Evolutionary conservation across 73 alveolate species (phyloP), one percentile per base, ranked within the genome.

Genomic region (Blepharisma stoltei): DNA sequence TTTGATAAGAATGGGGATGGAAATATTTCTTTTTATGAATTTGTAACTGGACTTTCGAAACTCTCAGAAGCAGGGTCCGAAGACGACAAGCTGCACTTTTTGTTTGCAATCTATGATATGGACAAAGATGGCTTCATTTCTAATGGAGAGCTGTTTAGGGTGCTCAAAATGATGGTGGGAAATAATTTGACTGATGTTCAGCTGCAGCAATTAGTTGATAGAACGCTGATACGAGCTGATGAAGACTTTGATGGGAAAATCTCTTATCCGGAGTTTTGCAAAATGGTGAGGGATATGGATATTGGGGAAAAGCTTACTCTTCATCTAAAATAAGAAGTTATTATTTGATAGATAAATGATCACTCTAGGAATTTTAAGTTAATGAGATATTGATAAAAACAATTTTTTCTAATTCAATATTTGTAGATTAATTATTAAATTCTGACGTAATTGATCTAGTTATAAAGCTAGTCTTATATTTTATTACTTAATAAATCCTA

Each of bases 151-250:
- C 84, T 95, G n/a, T 95, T 93, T 89, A 86, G 84, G 49, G 97
- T 93, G 37, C 97, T 95, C 67, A 91, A 95, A 78, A 95, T 95
- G 99, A 88, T 95, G 95, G 99, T 95, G 50, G 99, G 99, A 25
- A 95, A 88, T 70, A 95, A 95, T 83, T 84, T 95, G 54, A 95
- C 97, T 50, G 99, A 95, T 77, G 91, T 93, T 68, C 96, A 95
- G 83, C 86, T 95, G 25, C 95, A 95, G 78, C 94, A 95, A 83
- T 78, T 95, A 77, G 97, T 93, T 69, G 99, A 95, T 89, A 88
- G 98, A 89, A 95, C 99, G 27, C 87, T 95, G 47, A 95, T 95
- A 70, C 93, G 94, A 80, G 99, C 99, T 20, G 99, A 95, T 81
- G 95, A 95, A 85, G 99, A 95, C 83, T 88, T 86, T 84, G 99